These are phyloP conservation scores for Rhodotorula sphaerocarpa DNA, from an alignment of 768 basidiomycete species.

Conservation along the genomic window DNA sequence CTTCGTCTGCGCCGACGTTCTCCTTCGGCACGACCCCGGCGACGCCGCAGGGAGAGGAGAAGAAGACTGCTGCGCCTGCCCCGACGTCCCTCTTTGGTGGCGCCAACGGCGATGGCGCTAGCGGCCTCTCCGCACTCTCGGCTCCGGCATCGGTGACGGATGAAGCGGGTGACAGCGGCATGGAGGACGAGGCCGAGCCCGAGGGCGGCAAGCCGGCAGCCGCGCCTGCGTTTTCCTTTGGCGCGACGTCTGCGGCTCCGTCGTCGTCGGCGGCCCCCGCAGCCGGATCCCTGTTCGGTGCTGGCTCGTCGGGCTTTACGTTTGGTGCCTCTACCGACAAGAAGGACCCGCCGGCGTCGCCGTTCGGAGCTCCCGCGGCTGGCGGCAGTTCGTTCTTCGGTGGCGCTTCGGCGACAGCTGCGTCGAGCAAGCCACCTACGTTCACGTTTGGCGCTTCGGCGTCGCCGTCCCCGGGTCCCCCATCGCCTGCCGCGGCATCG, in stretches of 20 bases:
- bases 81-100: slow-evolving; percentile 16
- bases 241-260: background rate
- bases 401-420: background rate
- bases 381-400: background rate
- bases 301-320: background rate
- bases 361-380: background rate
- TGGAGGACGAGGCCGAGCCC: slow-evolving; percentile 29
- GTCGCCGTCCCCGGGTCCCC: background rate
- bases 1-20: slow-evolving; percentile 8
- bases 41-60: slow-evolving; percentile 11
- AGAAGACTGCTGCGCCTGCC: slow-evolving; percentile 14
- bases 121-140: background rate
- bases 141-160: slow-evolving; percentile 3
- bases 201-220: background rate
- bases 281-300: background rate
- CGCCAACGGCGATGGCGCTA: no score
- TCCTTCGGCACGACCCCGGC: slow-evolving; percentile 26
- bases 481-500: background rate
- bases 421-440: background rate
- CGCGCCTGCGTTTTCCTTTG: background rate
- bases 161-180: slow-evolving; percentile 31
- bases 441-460: slow-evolving; percentile 10
- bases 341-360: background rate
- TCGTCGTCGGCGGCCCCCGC: background rate
- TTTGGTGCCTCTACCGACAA: background rate